phyloP scores from a whole-genome alignment of 306 rosid genomes.

The Nissolia schottii region DNA sequence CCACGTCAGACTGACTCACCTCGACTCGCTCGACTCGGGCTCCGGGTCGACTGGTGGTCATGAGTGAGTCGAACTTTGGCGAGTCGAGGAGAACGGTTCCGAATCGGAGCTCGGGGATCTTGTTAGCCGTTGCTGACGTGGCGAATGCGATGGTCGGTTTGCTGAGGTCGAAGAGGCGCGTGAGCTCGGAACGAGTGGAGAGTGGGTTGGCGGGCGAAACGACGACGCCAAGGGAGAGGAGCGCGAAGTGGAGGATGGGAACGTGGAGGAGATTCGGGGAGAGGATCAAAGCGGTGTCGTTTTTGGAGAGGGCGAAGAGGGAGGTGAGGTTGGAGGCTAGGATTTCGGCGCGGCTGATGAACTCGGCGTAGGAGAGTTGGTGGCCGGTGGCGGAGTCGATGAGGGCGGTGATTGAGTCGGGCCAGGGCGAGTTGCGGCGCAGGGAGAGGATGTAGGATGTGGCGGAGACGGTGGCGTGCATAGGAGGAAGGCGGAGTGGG shows the following conservation, averaged over 20 bases:
- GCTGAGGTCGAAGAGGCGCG: constrained; percentile 21
- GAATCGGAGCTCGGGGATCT: background rate
- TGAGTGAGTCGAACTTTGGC: constrained; percentile 44
- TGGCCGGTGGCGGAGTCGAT: constrained; percentile 32
- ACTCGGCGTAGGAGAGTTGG: constrained; percentile 30
- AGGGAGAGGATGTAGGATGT: constrained; percentile 32
- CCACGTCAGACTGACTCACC: constrained; percentile 49
- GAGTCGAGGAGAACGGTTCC: constrained; percentile 41
- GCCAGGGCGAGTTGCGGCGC: constrained; percentile 31
- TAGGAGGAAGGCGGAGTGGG: constrained; percentile 42
- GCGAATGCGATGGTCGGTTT: constrained; percentile 39
- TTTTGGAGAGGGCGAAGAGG: constrained; percentile 35
- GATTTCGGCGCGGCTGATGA: constrained; percentile 24
- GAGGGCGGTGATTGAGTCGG: constrained; percentile 33
- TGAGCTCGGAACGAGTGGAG: constrained; percentile 38
- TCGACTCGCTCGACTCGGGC: background rate
- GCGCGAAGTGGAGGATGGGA: constrained; percentile 57
- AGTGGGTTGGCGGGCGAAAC: constrained; percentile 51
- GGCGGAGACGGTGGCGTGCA: constrained; percentile 30
- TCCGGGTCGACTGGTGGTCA: background rate
- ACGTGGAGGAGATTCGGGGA: constrained; percentile 35
- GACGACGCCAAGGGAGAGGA: constrained; percentile 50
- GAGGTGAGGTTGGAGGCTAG: constrained; percentile 41
- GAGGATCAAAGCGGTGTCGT: constrained; percentile 42
- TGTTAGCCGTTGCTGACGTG: constrained; percentile 21